phyloP scores from a whole-genome alignment of 148 eudicot species.

The Linanthus parryae region DNA sequence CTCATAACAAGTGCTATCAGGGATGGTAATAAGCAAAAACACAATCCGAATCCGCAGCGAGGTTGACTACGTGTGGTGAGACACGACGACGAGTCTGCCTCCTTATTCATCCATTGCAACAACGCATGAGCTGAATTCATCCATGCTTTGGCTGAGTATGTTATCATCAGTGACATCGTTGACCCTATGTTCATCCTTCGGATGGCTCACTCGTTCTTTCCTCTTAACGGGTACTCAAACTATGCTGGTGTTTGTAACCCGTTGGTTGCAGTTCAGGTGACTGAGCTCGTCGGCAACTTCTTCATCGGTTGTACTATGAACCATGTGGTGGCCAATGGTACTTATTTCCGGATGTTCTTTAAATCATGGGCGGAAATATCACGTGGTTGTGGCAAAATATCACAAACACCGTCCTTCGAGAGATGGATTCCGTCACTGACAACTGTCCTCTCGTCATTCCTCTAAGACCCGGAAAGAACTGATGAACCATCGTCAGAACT shows the following conservation, averaged over 20 bases:
- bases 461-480: background rate
- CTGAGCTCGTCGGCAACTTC: conserved; percentile 24
- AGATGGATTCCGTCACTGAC: conserved; percentile 22
- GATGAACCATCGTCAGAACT: background rate
- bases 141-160: background rate
- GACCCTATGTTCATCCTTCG: conserved; percentile 3
- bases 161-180: background rate
- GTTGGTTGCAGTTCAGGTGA: conserved; percentile 24
- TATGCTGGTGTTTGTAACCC: conserved; percentile 15
- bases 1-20: too few relatives aligned
- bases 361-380: conserved; percentile 29
- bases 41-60: conserved; percentile 38
- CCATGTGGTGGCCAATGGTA: conserved; percentile 19
- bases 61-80: conserved; percentile 23
- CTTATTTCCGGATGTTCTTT: conserved; percentile 23
- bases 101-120: background rate
- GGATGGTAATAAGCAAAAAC: too few relatives aligned
- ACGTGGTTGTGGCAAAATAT: conserved; percentile 10
- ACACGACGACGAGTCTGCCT: conserved; percentile 3
- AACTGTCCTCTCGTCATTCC: conserved; percentile 10
- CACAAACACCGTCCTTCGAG: conserved; percentile 15
- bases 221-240: conserved; percentile 11
- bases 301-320: conserved; percentile 25
- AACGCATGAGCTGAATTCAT: background rate
- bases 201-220: conserved; percentile 18